Evolutionary conservation across 148 eudicot species (phyloP).

Genomic region (Euryodendron excelsum): DNA sequence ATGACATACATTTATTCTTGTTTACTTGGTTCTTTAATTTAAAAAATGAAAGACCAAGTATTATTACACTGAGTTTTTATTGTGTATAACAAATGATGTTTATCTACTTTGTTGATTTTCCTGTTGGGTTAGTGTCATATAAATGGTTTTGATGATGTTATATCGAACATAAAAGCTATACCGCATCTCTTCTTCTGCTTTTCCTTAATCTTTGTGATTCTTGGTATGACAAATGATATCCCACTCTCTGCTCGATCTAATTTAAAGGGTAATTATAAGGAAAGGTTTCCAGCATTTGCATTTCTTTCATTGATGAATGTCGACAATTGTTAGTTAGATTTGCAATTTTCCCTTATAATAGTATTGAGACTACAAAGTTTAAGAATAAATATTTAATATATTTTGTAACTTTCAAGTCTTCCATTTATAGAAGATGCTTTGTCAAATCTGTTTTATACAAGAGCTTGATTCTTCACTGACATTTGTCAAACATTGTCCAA

Average conservation of each 20-base stretch:
- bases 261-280: neutral
- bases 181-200: neutral
- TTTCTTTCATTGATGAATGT: neutral
- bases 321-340: neutral
- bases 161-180: neutral
- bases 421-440: too few species aligned
- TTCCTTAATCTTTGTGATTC: neutral
- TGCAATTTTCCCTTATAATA: neutral
- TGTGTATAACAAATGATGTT: neutral
- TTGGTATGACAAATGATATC: neutral
- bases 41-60: neutral
- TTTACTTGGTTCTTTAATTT: neutral
- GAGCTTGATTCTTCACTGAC: too few species aligned
- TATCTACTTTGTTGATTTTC: neutral
- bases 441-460: too few species aligned
- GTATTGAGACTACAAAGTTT: too few species aligned
- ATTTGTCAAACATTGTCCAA: too few species aligned
- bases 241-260: neutral
- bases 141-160: neutral
- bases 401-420: too few species aligned
- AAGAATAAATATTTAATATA: too few species aligned
- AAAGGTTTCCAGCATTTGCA: neutral
- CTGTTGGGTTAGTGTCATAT: neutral
- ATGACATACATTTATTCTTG: neutral
- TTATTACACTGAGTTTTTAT: neutral